Evolutionary conservation across 129 eudicot genomes (phyloP).

Genomic region (Saussurea involucrata): DNA sequence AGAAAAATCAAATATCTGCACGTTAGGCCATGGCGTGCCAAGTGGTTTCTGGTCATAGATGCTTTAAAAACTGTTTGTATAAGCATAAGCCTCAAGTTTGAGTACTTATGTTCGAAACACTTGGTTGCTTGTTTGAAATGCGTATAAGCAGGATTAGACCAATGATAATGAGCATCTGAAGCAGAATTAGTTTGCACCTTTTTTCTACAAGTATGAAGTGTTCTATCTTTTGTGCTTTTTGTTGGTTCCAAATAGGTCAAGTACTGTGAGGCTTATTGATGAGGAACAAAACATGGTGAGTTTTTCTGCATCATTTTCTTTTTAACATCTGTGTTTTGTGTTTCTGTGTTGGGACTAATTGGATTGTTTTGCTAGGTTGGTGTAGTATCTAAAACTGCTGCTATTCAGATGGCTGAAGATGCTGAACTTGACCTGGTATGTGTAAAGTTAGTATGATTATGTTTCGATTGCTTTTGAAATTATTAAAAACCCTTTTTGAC

Average conservation of each 20-base stretch:
- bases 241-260: conserved; percentile 52
- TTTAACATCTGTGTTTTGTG: neutral
- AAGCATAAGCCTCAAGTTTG: neutral
- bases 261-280: conserved; percentile 82
- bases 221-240: conserved; percentile 3
- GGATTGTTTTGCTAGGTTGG: conserved; percentile 57
- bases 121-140: conserved; percentile 1
- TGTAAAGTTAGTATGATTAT: neutral
- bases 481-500: neutral
- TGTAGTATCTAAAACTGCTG: conserved; percentile 68
- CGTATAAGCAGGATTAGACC: neutral
- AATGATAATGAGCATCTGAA: neutral
- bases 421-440: conserved; percentile 88
- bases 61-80: neutral
- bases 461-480: neutral
- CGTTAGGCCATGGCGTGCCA: no score
- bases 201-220: neutral
- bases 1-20: no score
- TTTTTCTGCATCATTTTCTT: conserved; percentile 12
- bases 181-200: neutral
- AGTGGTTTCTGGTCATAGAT: neutral
- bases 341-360: neutral
- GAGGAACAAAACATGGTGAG: conserved; percentile 80
- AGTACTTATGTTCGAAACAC: neutral
- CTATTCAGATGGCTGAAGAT: conserved; percentile 79